Conservation (phyloP, 257 asterid genomes). For the Jaltomata sinuosa region DNA sequence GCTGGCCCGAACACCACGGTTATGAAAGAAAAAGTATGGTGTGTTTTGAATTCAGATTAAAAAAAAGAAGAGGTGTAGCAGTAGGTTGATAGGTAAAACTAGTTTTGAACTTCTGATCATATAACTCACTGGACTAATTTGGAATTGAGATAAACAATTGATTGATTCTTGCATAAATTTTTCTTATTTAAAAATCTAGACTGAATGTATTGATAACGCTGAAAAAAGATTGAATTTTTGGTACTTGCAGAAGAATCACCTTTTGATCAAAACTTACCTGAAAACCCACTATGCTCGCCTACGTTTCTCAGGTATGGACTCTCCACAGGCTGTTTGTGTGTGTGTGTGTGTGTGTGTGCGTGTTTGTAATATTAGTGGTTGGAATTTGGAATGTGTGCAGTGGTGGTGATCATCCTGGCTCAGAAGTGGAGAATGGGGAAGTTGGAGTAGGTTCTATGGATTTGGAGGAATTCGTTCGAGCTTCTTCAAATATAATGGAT, state of each 20-base stretch:
- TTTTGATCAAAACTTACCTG: constrained; percentile 7
- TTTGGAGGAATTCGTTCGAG: constrained; percentile 4
- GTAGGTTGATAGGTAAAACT: background rate
- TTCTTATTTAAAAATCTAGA: background rate
- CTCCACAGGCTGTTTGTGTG: background rate
- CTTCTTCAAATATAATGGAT: constrained; percentile 10
- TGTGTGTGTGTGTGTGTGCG: background rate
- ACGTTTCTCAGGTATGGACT: constrained; percentile 23
- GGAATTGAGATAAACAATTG: background rate
- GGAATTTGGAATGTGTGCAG: background rate
- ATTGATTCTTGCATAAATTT: background rate
- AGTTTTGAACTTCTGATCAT: background rate
- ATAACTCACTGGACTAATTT: background rate
- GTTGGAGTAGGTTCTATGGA: constrained; percentile 6
- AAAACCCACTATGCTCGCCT: constrained; percentile 6
- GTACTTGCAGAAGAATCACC: constrained; percentile 38
- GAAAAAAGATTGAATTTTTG: background rate
- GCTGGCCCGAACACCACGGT: too few species aligned
- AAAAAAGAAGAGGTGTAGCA: background rate
- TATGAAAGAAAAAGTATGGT: background rate
- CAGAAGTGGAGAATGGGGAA: constrained; percentile 15
- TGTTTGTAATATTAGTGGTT: background rate
- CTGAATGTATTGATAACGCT: background rate
- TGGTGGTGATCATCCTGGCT: constrained; percentile 20
- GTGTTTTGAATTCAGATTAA: background rate